Conservation (phyloP, 2,329 filamentous ascomycete species). For the Aspergillus thermomutatus region DNA sequence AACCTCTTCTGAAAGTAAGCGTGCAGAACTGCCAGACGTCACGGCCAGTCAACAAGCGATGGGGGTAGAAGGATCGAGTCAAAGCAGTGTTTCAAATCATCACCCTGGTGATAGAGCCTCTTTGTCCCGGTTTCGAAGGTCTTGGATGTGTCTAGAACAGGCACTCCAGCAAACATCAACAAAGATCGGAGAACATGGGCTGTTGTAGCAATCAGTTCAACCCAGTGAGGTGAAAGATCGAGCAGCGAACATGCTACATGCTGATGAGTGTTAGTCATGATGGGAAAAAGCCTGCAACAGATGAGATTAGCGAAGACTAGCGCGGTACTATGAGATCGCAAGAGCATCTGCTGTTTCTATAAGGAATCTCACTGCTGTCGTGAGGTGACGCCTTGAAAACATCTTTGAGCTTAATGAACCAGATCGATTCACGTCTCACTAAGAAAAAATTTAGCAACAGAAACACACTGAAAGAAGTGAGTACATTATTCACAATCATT, state of each 20-base stretch:
- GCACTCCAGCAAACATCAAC: not conserved
- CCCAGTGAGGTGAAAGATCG: slow-evolving; percentile 1
- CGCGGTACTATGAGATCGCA: not conserved
- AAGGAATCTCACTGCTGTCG: not conserved
- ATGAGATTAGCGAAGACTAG: not conserved
- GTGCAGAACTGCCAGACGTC: not conserved
- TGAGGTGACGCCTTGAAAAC: not conserved
- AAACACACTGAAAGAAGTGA: not conserved
- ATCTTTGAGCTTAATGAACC: not conserved
- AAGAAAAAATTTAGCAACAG: not conserved
- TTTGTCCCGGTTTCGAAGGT: not conserved
- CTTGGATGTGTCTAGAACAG: not conserved
- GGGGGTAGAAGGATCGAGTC: not conserved
- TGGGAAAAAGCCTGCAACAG: not conserved
- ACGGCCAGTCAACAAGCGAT: not conserved
- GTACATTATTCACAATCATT: not conserved
- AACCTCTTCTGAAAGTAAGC: not conserved
- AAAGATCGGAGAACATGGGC: not conserved
- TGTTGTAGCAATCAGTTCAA: not conserved
- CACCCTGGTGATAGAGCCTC: not conserved
- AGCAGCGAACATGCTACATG: not conserved
- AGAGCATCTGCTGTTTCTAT: not conserved
- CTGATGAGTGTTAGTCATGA: not conserved
- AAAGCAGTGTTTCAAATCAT: not conserved
- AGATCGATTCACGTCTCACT: not conserved